These are phyloP conservation scores for Pyropia yezoensis DNA, from an alignment of 23 red algal species.

Conservation along the genomic window DNA sequence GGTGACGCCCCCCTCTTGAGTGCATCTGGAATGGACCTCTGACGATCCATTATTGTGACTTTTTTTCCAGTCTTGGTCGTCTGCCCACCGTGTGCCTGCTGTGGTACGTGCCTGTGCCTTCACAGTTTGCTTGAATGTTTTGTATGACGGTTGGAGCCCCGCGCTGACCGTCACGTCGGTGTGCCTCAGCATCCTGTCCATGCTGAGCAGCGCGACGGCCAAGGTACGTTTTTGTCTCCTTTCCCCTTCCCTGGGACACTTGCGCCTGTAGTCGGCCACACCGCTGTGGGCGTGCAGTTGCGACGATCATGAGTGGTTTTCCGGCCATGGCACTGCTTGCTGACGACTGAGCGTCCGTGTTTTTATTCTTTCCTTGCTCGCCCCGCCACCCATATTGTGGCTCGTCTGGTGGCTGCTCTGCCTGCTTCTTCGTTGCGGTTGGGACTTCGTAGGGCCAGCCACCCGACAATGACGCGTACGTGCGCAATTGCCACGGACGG, in stretches of 20 bases:
- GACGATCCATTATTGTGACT: background rate
- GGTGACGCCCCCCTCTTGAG: too few species aligned
- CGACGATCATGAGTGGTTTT: too few species aligned
- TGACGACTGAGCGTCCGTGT: too few species aligned
- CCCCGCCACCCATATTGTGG: too few species aligned
- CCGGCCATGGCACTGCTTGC: too few species aligned
- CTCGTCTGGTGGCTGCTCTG: too few species aligned
- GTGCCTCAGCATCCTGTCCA: slow-evolving; percentile 85
- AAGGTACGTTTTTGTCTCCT: slow-evolving; percentile 4
- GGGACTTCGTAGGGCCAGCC: slow-evolving; percentile 22
- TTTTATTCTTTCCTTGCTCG: too few species aligned
- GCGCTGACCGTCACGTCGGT: slow-evolving; percentile 90
- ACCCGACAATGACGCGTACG: slow-evolving; percentile 82
- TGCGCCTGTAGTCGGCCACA: background rate
- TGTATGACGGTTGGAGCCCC: slow-evolving; percentile 92
- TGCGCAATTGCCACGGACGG: slow-evolving; percentile 57
- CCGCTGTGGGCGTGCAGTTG: background rate
- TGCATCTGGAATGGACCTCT: background rate
- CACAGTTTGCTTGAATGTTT: slow-evolving; percentile 74
- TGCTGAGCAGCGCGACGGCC: slow-evolving; percentile 83
- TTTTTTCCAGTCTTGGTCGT: too few species aligned
- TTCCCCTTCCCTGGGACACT: background rate
- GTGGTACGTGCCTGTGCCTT: background rate
- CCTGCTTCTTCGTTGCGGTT: background rate
- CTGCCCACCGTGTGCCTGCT: background rate